Conservation (phyloP, 2,329 filamentous ascomycete genomes). For the Lecanoromycetidae sp. region DNA sequence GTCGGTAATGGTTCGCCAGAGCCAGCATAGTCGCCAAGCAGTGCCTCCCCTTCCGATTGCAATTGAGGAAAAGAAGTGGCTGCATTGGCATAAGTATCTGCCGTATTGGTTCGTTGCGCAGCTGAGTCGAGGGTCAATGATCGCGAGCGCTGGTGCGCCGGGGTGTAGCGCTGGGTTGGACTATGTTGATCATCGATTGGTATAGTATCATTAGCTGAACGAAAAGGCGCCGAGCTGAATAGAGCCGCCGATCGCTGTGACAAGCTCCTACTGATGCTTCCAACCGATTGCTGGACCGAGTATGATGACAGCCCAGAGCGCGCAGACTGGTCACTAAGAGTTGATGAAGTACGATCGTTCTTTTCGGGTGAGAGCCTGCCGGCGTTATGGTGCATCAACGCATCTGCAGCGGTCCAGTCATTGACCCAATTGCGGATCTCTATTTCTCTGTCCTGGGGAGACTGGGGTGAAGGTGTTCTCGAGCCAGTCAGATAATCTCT, state of each 20-base stretch:
- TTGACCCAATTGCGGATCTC: conserved; percentile 18
- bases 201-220: conserved; percentile 26
- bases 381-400: conserved; percentile 17
- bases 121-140: conserved; percentile 20
- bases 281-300: conserved; percentile 25
- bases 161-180: conserved; percentile 15
- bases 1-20: conserved; percentile 17
- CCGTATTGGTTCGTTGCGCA: conserved; percentile 30
- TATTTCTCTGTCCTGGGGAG: conserved; percentile 17
- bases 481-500: conserved; percentile 26
- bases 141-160: conserved; percentile 21
- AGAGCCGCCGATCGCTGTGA: conserved; percentile 34
- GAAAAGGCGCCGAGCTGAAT: conserved; percentile 19
- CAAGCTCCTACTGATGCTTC: conserved; percentile 32
- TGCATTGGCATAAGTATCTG: conserved; percentile 41
- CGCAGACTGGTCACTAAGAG: conserved; percentile 41
- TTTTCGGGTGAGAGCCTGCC: conserved; percentile 38
- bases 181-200: conserved; percentile 13
- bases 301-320: conserved; percentile 33
- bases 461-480: conserved; percentile 14
- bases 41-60: conserved; percentile 40
- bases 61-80: conserved; percentile 37
- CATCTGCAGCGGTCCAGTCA: conserved; percentile 20
- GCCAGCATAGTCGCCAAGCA: conserved; percentile 35
- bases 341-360: conserved; percentile 44